phyloP scores from a whole-genome alignment of 768 basidiomycete species.

The Termitomyces sp. region DNA sequence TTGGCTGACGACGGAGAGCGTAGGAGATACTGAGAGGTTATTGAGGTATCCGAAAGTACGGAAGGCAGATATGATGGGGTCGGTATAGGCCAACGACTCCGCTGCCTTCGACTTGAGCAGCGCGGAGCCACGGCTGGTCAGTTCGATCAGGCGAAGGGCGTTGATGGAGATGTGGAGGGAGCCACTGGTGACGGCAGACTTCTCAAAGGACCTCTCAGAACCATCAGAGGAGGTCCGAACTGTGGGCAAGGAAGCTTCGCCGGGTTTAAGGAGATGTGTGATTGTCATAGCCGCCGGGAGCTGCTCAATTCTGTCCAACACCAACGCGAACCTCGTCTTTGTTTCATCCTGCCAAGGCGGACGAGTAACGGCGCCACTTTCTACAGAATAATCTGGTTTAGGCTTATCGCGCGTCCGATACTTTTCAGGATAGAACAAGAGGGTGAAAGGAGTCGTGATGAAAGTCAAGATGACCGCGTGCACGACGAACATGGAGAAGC shows the following conservation, averaged over 20 bases:
- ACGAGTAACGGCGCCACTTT: constrained; percentile 19
- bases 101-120: constrained; percentile 80
- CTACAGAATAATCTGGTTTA: constrained; percentile 20
- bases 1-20: constrained; percentile 73
- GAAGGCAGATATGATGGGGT: constrained; percentile 73
- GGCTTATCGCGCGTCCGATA: constrained; percentile 42
- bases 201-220: constrained; percentile 23
- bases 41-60: constrained; percentile 77
- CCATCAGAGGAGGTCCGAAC: constrained; percentile 25
- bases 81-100: constrained; percentile 64
- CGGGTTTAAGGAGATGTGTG: constrained; percentile 65
- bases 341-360: constrained; percentile 33
- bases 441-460: constrained; percentile 81
- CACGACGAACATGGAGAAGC: constrained; percentile 90
- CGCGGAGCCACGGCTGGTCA: constrained; percentile 84
- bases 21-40: constrained; percentile 61
- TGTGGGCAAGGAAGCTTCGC: not conserved
- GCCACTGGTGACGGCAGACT: constrained; percentile 1
- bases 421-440: constrained; percentile 71
- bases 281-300: constrained; percentile 82
- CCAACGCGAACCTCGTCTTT: constrained; percentile 66
- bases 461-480: constrained; percentile 76
- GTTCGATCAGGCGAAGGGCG: constrained; percentile 87
- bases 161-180: constrained; percentile 48
- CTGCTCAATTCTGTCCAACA: constrained; percentile 80